Base-by-base conservation (phyloP, 805 yeast genomes). In the Saccharomycopsis sp. region DNA sequence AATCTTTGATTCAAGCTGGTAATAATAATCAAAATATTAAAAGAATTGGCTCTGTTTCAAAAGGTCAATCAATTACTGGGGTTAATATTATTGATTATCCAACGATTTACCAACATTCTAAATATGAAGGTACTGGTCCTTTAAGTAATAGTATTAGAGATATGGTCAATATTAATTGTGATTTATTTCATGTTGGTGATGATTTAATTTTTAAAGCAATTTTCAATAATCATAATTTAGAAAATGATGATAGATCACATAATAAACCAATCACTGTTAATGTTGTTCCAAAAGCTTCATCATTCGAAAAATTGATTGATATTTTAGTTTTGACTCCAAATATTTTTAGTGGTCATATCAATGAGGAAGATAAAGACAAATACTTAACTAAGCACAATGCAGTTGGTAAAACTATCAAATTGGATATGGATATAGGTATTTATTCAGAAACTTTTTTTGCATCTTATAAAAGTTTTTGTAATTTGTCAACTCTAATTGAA, bases 221-320 rank as follows among this genome's bases (percentile, higher is more conserved):
- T 21, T 23, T 37, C 3, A 59, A 55, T 5, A 56, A 49, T 19
- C 50, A 50, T 9, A 49, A 50, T 12, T 59, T 70, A 4, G 26
- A 18, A 26, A 26, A 13, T 14, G 58, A 71, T 1, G 45, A 46
- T 10, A 37, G 42, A 21, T 49, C 41, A 29, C 44, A 50, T 41
- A 56, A 54, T 1, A 63, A 51, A 42, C 63, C 51, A 17, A 21
- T 39, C 18, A 8, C 52, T 41, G 53, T 67, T 18, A 56, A 60
- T 40, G 79, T 74, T 5, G 79, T 71, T 5, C 59, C 75, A 21
- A 78, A 76, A 50, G 72, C 84, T 3, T 92, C 92, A 1, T 69
- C 83, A 1, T 59, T 85, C 42, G 92, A 84, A 33, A 75, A 76
- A 50, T 66, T 89, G 50, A 67, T 87, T 40, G 96, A 89, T 57